Evolutionary conservation across 768 basidiomycete genomes (phyloP), one percentile per base, ranked within the genome.

Genomic region (Russula lepida): DNA sequence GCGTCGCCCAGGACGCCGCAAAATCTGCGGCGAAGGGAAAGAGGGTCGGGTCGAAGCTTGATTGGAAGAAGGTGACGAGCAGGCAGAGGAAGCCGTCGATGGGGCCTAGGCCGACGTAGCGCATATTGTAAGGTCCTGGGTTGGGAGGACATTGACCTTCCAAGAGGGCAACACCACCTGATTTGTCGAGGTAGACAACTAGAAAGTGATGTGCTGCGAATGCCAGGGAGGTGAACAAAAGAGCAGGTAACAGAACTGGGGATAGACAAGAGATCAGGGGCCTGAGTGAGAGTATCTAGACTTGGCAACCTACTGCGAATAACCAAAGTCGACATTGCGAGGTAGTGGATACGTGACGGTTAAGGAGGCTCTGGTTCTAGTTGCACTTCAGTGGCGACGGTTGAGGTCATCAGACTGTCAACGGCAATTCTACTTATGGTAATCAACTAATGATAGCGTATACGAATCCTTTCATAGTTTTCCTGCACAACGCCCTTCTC

Each of bases 41-140:
- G 48, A 30, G 23, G 23, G 48, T 25, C 43, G 59, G 21, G 27
- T 55, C 54, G 19, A 64, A 35, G 41, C 39, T 39, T 3, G 56
- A 44, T 23, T 60, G 63, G 21, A 64, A 64, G 52, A 66, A 66
- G 39, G 63, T 7, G 48, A 66, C 63, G n/a, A 64, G 41, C n/a
- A 57, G 0, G 53, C 65, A 66, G 32, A 66, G 52, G 27, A 46
- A 1, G 4, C 9, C 0, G 25, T 66, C 65, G 46, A 58, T 3
- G n/a, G 50, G 28, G 30, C 6, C 23, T 1, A 66, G 6, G 1
- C 65, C 59, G 28, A 59, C 53, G 56, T 66, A 66, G 33, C 48
- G 56, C 19, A 60, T 28, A 50, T 15, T 59, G 46, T 64, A 59
- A 1, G 58, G 62, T 3, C 64, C 64, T 9, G 47, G 30, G 19